Percentiles rank a stretch among this genome's conserved stretches.
Evolutionary conservation across 331 rosid species (phyloP).

Genomic region (Pyracantha coccinea): DNA sequence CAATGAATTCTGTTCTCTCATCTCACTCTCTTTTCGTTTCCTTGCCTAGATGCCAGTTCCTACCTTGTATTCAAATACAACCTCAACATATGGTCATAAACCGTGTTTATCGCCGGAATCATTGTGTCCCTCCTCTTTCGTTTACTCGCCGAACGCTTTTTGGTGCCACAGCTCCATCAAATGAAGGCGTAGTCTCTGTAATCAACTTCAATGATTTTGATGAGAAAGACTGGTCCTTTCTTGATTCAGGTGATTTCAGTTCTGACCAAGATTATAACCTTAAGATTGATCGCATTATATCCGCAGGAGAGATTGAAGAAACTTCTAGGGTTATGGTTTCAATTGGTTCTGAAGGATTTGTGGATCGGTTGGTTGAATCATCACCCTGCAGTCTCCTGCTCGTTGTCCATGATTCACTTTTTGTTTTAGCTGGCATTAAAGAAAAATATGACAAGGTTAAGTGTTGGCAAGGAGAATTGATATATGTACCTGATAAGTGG

Average conservation of each 20-base stretch:
- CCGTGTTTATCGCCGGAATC: not conserved
- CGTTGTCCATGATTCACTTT: slow-evolving; percentile 45
- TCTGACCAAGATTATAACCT: slow-evolving; percentile 17
- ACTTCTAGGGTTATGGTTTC: slow-evolving; percentile 68
- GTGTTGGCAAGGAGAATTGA: slow-evolving; percentile 93
- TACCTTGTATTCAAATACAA: slow-evolving; percentile 23
- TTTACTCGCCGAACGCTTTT: slow-evolving; percentile 19
- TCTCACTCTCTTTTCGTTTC: slow-evolving; percentile 23
- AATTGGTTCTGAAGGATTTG: slow-evolving; percentile 67
- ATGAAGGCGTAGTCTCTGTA: slow-evolving; percentile 45
- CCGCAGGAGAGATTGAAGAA: slow-evolving; percentile 55
- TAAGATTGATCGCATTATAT: slow-evolving; percentile 40
- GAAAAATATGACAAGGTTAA: slow-evolving; percentile 72
- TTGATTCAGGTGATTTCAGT: slow-evolving; percentile 37
- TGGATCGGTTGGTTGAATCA: slow-evolving; percentile 45
- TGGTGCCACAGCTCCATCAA: slow-evolving; percentile 34
- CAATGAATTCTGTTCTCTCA: slow-evolving; percentile 56
- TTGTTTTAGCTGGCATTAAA: slow-evolving; percentile 51
- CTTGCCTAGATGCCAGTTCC: slow-evolving; percentile 22
- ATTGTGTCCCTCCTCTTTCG: slow-evolving; percentile 8
- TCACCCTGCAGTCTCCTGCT: slow-evolving; percentile 24
- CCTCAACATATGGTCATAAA: slow-evolving; percentile 1
- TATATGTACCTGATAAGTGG: slow-evolving; percentile 66
- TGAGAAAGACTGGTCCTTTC: slow-evolving; percentile 89
- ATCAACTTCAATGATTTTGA: slow-evolving; percentile 40